Percentiles rank a stretch among this genome's conserved stretches.
Evolutionary conservation across 1,139 yeast genomes (phyloP).

Genomic region (Maudiozyma humilis): DNA sequence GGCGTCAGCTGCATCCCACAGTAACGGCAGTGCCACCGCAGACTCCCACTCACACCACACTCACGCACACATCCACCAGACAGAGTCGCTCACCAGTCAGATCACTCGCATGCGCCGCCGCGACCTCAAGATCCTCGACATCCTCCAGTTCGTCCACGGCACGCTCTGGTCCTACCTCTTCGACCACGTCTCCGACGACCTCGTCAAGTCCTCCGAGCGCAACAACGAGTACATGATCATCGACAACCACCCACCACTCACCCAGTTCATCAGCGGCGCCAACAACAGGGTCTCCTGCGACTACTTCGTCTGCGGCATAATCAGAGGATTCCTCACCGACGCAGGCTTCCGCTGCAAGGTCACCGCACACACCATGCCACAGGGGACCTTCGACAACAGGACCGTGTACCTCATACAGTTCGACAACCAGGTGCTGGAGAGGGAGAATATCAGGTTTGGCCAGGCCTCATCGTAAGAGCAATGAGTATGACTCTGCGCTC

Average conservation of each 20-base stretch:
- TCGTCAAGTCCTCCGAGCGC: constrained; percentile 79
- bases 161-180: constrained; percentile 76
- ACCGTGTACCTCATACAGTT: constrained; percentile 83
- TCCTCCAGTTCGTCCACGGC: constrained; percentile 76
- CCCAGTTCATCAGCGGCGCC: constrained; percentile 57
- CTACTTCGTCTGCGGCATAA: constrained; percentile 64
- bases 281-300: constrained; percentile 36
- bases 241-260: constrained; percentile 70
- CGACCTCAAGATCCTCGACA: constrained; percentile 65
- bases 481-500: too few relatives aligned
- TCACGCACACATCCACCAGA: constrained; percentile 3
- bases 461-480: not conserved
- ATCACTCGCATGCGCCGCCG: constrained; percentile 35
- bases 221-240: constrained; percentile 79
- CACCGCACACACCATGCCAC: constrained; percentile 78
- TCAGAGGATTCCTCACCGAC: constrained; percentile 81
- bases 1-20: not conserved
- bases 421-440: constrained; percentile 47
- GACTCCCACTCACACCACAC: constrained; percentile 3
- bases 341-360: constrained; percentile 74
- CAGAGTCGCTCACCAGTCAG: constrained; percentile 19
- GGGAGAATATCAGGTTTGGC: constrained; percentile 37
- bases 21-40: too few relatives aligned
- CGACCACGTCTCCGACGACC: constrained; percentile 75
- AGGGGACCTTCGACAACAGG: constrained; percentile 53